These are phyloP conservation scores for Trichocomaceae sp. DNA, from an alignment of 2,329 filamentous ascomycete species.

Conservation along the genomic window DNA sequence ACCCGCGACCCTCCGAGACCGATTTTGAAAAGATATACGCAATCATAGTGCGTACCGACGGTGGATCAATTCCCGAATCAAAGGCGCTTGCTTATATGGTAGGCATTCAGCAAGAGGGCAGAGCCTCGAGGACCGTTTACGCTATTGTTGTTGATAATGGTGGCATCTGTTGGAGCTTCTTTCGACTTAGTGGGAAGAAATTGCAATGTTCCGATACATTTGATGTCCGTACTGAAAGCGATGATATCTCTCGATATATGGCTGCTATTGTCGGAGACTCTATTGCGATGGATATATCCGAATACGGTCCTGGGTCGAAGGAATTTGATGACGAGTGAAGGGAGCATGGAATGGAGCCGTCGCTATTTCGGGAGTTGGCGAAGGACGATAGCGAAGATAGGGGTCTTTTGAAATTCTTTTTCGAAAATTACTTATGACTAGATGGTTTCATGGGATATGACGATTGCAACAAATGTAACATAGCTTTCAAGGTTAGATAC, in stretches of 20 bases:
- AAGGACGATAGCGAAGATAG: no score
- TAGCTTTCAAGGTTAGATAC: background rate
- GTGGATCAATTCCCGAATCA: background rate
- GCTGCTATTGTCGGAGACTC: background rate
- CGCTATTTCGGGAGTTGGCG: no score
- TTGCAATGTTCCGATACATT: background rate
- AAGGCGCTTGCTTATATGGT: background rate
- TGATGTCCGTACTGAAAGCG: background rate
- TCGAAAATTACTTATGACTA: background rate
- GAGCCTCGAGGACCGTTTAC: background rate
- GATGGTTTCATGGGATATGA: background rate
- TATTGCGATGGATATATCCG: no score
- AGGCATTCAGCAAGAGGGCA: background rate
- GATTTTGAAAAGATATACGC: background rate
- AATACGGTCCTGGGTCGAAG: no score
- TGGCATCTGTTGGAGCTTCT: background rate
- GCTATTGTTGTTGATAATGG: background rate
- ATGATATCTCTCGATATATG: background rate
- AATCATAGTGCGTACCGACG: background rate
- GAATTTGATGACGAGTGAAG: no score
- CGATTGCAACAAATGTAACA: background rate
- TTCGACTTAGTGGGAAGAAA: background rate
- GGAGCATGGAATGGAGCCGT: no score
- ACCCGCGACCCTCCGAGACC: background rate
- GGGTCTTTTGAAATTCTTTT: no score